Evolutionary conservation across 2,329 filamentous ascomycete genomes (phyloP), one percentile per base, ranked within the genome.

Genomic region (Nemania serpens): DNA sequence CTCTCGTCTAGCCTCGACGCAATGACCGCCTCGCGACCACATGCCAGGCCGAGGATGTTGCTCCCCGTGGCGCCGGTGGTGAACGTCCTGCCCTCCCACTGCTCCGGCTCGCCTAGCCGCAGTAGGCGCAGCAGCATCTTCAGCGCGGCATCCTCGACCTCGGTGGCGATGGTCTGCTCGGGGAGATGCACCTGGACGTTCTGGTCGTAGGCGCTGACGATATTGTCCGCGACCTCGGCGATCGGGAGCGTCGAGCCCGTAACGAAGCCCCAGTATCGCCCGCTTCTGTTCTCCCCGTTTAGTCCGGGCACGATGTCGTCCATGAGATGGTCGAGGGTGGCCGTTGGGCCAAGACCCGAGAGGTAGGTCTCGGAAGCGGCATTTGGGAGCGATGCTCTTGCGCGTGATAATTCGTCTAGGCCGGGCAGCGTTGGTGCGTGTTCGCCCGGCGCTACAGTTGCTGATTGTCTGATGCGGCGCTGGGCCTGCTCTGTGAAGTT

Each of bases 181-280:
- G 91, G 88, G 1, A 97, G 79, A 73, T 97, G 93, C 0, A 96
- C 91, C 59, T 88, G 84, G 4, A 93, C 88, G 74, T 93, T 97
- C 73, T 96, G 91, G 73, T 97, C 93, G 62, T 89, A 84, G 9
- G 85, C 83, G 5, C 88, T 88, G 62, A 94, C 92, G n/a, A 97
- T 77, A 65, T 92, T 90, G 74, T 97, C 94, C 1, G 92, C 93
- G 55, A 91, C 84, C 67, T 89, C 83, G 34, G 93, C 93, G 22
- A 92, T 86, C 5, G 92, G 91, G 0, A 93, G 90, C 7, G 83
- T 81, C 13, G 91, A 90, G 46, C 94, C 94, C 0, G 89, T 96
- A 5, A 97, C 90, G 73, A 97, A 97, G 61, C 92, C 93, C 74
- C 91, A 96, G 80, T 96, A 96, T 56, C 87, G 85, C 11, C 86